Percentiles rank a stretch among this genome's conserved stretches.
Conservation (phyloP, 495 filamentous ascomycete species). For the Astrothelium macrocarpum region DNA sequence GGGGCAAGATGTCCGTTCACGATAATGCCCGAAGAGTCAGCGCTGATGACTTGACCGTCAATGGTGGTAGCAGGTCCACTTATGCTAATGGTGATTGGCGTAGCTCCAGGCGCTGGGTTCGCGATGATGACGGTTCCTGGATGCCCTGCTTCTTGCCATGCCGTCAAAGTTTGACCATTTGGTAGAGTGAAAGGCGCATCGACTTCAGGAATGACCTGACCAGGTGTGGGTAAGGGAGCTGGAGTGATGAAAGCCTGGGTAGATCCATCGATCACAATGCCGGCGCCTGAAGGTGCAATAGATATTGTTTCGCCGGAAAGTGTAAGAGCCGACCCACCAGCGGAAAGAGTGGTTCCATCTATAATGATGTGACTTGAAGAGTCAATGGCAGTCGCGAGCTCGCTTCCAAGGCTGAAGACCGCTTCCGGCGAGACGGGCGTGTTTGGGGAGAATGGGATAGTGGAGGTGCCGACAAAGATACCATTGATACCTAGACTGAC, state of each 20-base stretch:
- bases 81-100: neutral
- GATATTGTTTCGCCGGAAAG: neutral
- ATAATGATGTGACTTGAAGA: neutral
- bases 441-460: neutral
- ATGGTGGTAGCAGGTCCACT: neutral
- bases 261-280: neutral
- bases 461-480: neutral
- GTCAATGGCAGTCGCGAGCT: neutral
- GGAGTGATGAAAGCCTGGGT: neutral
- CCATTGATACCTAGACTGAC: neutral
- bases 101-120: neutral
- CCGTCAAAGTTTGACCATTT: neutral
- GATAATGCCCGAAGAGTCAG: neutral
- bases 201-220: neutral
- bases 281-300: neutral
- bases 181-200: neutral
- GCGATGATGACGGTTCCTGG: neutral
- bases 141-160: neutral
- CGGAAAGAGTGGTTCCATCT: neutral
- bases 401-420: neutral
- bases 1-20: neutral
- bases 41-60: neutral
- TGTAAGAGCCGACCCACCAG: conserved; percentile 1
- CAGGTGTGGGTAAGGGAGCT: neutral
- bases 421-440: neutral